Base-by-base conservation (phyloP, 2,329 filamentous ascomycete genomes). In the Trichophyton verrucosum region DNA sequence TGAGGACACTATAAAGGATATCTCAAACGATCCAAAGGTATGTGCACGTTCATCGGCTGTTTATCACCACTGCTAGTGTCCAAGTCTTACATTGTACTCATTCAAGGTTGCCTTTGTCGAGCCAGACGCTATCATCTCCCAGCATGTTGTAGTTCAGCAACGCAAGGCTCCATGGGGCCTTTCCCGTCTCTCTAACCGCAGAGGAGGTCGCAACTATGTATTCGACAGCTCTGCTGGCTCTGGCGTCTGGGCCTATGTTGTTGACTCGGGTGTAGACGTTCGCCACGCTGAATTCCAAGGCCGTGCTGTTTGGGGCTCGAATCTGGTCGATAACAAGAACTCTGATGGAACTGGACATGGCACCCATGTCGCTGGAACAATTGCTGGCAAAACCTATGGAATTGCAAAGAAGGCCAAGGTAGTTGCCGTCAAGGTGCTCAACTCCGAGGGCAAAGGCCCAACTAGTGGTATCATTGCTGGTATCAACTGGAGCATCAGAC, bases 371-470 rank as follows among this genome's bases (percentile, higher is more conserved):
- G 68, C 74, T 4, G 71, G 70, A 36, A 75, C 69, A 47, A 70
- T 72, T 40, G 72, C 63, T 9, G 68, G 68, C 15, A 67, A 65
- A 38, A 70, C 66, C 4, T 74, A 69, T 58, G 73, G 73, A 59
- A 66, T 75, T 60, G 69, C 73, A n/a, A 74, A 74, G 65, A 68
- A 70, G 60, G 68, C 72, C 38, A 70, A 64, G 20, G 60, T 75
- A 15, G 64, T 75, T 42, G 78, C 78, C 55, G 77, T 83, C 61
- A 81, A 80, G 68, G 78, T 72, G 62, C 73, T 80, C n/a, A 74
- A 75, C 55, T 71, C 71, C 17, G 67, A 76, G 9, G 76, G 77
- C 53, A 72, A 72, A 53, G 80, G 80, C 27, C 27, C 24, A 46
- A 76, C 71, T 55, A 71, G 73, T 27, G 73, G 75, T 64, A 78